phyloP scores from a whole-genome alignment of 257 asterid genomes.

The Lycium barbarum region DNA sequence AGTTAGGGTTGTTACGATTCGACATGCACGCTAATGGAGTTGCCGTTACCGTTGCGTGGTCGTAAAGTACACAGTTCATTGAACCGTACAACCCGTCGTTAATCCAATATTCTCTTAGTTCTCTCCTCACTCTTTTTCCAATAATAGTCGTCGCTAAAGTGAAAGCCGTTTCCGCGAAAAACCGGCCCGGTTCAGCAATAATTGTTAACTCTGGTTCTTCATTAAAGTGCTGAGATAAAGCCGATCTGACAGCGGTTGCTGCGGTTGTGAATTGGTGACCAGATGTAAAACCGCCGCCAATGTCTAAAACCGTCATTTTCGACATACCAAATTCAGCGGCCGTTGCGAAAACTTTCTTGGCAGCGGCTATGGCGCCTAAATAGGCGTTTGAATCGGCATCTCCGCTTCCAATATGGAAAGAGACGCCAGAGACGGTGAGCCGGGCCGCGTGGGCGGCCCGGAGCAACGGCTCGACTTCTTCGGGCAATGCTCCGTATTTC shows the following conservation, averaged over 20 bases:
- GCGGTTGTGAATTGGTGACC: slow-evolving; percentile 28
- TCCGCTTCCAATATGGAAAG: slow-evolving; percentile 35
- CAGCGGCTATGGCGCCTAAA: slow-evolving; percentile 30
- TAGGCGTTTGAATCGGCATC: slow-evolving; percentile 26
- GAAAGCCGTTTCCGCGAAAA: slow-evolving; percentile 29
- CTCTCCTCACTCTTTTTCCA: slow-evolving; percentile 35
- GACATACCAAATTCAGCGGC: slow-evolving; percentile 26
- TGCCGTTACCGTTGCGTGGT: slow-evolving; percentile 22
- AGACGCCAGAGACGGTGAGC: slow-evolving; percentile 30
- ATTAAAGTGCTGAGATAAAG: background rate
- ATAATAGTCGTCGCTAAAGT: slow-evolving; percentile 28
- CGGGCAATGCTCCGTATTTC: slow-evolving; percentile 33
- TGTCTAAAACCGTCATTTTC: slow-evolving; percentile 25
- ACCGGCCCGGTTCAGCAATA: slow-evolving; percentile 37
- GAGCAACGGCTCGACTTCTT: slow-evolving; percentile 30
- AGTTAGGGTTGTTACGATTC: background rate
- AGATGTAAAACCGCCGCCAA: slow-evolving; percentile 37
- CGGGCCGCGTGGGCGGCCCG: slow-evolving; percentile 7
- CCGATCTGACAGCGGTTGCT: background rate
- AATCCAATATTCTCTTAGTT: slow-evolving; percentile 30
- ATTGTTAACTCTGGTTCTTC: background rate
- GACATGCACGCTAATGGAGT: slow-evolving; percentile 16
- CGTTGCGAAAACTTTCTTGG: slow-evolving; percentile 23
- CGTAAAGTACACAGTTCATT: slow-evolving; percentile 32
- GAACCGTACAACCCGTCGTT: slow-evolving; percentile 34